These are phyloP conservation scores for Mycena amicta DNA, from an alignment of 768 basidiomycete species.

Conservation along the genomic window DNA sequence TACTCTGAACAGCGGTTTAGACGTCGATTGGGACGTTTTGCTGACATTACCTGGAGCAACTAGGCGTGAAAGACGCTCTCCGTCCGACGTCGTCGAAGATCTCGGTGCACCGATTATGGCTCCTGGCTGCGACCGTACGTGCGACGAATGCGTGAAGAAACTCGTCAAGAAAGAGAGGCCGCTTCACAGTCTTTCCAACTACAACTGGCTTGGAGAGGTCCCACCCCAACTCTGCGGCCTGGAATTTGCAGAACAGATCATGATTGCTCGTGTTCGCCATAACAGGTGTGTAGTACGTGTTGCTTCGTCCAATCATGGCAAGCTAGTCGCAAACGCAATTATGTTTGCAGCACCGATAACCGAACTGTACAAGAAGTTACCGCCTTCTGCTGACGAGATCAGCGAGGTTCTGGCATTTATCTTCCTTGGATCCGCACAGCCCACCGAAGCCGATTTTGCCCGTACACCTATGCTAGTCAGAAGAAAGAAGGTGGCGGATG, in stretches of 20 bases:
- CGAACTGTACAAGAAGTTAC: constrained; percentile 25
- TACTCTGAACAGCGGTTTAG: not conserved
- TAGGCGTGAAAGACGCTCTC: not conserved
- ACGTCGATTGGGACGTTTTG: not conserved
- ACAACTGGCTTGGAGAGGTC: constrained; percentile 5
- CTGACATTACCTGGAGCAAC: too few relatives aligned
- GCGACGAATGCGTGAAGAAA: not conserved
- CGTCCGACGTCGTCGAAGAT: not conserved
- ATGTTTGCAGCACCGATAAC: constrained; percentile 26
- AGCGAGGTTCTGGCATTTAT: constrained; percentile 24
- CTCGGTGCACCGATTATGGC: not conserved
- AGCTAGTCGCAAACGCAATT: constrained; percentile 30
- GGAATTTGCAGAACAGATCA: not conserved
- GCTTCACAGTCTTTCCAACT: not conserved
- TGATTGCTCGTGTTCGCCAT: not conserved
- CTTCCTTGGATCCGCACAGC: constrained; percentile 18
- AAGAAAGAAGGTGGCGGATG: constrained; percentile 20
- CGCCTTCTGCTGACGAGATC: constrained; percentile 23
- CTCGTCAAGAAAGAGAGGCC: not conserved
- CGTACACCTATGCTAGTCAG: constrained; percentile 30
- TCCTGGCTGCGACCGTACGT: not conserved
- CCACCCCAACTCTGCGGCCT: not conserved
- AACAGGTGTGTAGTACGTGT: constrained; percentile 4
- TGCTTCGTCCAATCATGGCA: constrained; percentile 2
- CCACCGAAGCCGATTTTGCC: constrained; percentile 17